A percentile compares a stretch with the other conserved stretches of the same genome.
These are phyloP conservation scores for Coleophoma crateriformis DNA, from an alignment of 2,329 filamentous ascomycete species.

Conservation along the genomic window DNA sequence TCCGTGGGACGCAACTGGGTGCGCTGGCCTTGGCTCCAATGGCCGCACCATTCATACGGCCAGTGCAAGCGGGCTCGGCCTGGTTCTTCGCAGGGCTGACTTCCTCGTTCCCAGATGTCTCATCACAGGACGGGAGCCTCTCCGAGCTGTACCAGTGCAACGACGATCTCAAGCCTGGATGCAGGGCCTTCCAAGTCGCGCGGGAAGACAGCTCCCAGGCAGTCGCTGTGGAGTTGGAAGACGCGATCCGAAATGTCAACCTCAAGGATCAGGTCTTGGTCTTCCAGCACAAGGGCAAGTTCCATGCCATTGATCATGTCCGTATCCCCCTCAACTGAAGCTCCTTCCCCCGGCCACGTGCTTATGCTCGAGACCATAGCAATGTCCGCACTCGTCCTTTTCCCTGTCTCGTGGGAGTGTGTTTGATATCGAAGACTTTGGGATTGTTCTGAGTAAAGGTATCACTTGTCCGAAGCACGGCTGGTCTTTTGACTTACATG, in stretches of 20 bases:
- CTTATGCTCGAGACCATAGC: slow-evolving; percentile 29
- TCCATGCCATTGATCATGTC: slow-evolving; percentile 67
- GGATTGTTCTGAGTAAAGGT: slow-evolving; percentile 54
- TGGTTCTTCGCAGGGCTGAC: slow-evolving; percentile 1
- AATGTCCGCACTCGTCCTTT: slow-evolving; percentile 63
- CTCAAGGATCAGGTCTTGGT: slow-evolving; percentile 56
- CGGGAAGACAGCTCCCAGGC: slow-evolving; percentile 30
- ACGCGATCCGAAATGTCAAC: slow-evolving; percentile 22
- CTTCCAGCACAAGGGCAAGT: slow-evolving; percentile 54
- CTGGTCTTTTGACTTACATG: slow-evolving; percentile 66
- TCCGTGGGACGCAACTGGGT: no score
- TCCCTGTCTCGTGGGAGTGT: slow-evolving; percentile 57
- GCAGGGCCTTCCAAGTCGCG: slow-evolving; percentile 52
- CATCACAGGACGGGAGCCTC: neutral
- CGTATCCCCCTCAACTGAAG: slow-evolving; percentile 22
- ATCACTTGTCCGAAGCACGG: slow-evolving; percentile 63
- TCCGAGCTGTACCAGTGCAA: slow-evolving; percentile 25
- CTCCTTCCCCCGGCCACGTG: slow-evolving; percentile 1
- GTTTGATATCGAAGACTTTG: slow-evolving; percentile 72
- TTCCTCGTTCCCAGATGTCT: neutral
- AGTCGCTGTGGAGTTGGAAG: slow-evolving; percentile 27
- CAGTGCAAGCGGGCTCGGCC: neutral
- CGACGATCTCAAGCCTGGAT: slow-evolving; percentile 40
- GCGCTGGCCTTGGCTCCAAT: no score
- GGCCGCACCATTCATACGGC: neutral